Evolutionary conservation across 345 rosid species (phyloP), one percentile per base, ranked within the genome.

Genomic region (Melastoma malabathricum): DNA sequence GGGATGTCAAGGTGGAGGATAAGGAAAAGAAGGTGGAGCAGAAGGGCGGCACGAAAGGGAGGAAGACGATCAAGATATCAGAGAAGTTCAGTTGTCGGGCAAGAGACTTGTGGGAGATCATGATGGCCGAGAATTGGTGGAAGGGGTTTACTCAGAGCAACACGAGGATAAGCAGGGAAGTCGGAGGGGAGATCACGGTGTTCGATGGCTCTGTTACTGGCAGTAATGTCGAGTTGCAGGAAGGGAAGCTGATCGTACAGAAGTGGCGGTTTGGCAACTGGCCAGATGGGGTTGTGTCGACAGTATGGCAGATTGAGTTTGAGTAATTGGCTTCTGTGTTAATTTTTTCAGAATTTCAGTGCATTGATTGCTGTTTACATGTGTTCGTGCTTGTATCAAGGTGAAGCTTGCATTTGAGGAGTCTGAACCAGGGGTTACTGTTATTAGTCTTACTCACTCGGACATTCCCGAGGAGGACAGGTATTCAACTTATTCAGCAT

Each of bases 91-190:
- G 74, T 46, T 90, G 96, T 46, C 74, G 90, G 59, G 93, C 97
- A 15, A 77, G 50, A 65, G 75, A 82, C 66, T 14, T 88, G 84
- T 88, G 27, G 68, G 97, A 92, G 76, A 88, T 92, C n/a, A 48
- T 92, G 68, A 84, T 88, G 94, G 99, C 87, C 56, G 99, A 88
- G 77, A 85, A 84, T 47, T 66, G 94, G 39, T 92, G 98, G 98
- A 92, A 78, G 57, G 98, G 98, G 10, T 92, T 92, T 45, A 82
- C 95, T 0, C 93, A 79, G 84, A 92, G 98, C 41, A 80, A 80
- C 73, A 95, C 96, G 8, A 79, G 56, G 76, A 92, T 92, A 27
- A 74, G 95, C 61, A 87, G 62, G 56, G 95, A 84, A 31, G 95
- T 88, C 45, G 86, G 90, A 16, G 97, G 99, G 5, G 74, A 70